These are phyloP conservation scores for Neurospora cerealis DNA, from an alignment of 495 filamentous ascomycete species.

Conservation along the genomic window DNA sequence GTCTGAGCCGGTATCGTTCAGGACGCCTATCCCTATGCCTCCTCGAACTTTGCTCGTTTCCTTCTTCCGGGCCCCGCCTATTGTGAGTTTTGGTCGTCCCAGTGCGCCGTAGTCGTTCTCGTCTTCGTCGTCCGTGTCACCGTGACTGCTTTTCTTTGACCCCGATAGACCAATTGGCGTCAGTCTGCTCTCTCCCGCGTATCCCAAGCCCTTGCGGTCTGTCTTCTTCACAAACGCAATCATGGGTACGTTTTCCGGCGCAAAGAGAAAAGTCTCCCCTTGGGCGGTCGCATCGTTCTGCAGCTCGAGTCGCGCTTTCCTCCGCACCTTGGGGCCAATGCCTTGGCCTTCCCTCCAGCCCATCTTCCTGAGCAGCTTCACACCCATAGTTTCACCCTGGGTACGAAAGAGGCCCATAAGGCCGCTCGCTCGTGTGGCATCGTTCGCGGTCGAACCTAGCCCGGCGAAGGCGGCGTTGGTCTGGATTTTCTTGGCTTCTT, in stretches of 20 bases:
- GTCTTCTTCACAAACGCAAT: constrained; percentile 66
- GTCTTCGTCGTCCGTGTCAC: constrained; percentile 38
- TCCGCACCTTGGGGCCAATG: constrained; percentile 77
- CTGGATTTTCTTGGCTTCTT: constrained; percentile 62
- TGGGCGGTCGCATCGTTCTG: constrained; percentile 34
- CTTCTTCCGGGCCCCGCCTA: constrained; percentile 19
- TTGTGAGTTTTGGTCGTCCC: constrained; percentile 20
- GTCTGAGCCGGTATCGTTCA: constrained; percentile 96
- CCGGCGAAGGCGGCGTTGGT: constrained; percentile 65
- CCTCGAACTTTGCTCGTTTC: constrained; percentile 46
- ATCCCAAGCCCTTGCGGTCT: constrained; percentile 77
- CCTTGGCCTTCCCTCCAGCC: constrained; percentile 94
- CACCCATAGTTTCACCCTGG: constrained; percentile 79
- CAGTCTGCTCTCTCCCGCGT: constrained; percentile 54
- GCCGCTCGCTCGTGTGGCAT: constrained; percentile 37
- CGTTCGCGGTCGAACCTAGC: constrained; percentile 59
- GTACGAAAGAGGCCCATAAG: constrained; percentile 68
- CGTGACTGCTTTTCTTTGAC: constrained; percentile 9
- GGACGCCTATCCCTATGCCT: constrained; percentile 76
- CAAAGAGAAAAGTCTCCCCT: constrained; percentile 64
- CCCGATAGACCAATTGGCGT: constrained; percentile 12
- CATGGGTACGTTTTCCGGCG: constrained; percentile 75
- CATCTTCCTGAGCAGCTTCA: constrained; percentile 83
- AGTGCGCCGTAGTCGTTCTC: constrained; percentile 30
- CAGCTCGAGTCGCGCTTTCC: constrained; percentile 57